Evolutionary conservation across 257 asterid genomes (phyloP).

Genomic region (Plectranthus barbatus): DNA sequence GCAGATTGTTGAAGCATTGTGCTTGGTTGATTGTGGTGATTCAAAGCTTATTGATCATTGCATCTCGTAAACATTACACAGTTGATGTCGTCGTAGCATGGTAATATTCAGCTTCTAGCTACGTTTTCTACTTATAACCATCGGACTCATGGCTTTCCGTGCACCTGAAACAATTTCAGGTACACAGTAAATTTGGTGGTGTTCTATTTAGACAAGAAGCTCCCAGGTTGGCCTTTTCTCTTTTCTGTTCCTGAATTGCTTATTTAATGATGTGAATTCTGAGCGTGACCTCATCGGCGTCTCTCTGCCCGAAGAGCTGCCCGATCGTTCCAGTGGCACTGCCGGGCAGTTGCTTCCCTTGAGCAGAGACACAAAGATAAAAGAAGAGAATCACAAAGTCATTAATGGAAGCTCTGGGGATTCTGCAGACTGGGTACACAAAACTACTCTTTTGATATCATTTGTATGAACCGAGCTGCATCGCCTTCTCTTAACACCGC

Average conservation of each 20-base stretch:
- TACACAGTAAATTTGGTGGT: slow-evolving; percentile 91
- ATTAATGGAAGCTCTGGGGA: slow-evolving; percentile 27
- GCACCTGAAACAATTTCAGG: slow-evolving; percentile 32
- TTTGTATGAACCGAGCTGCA: too few relatives aligned
- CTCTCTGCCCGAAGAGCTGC: slow-evolving; percentile 45
- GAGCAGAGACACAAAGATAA: slow-evolving; percentile 52
- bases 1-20: slow-evolving; percentile 75
- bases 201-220: slow-evolving; percentile 75
- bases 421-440: slow-evolving; percentile 67
- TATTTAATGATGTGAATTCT: not conserved
- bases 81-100: slow-evolving; percentile 97
- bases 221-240: slow-evolving; percentile 54
- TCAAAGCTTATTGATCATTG: slow-evolving; percentile 89
- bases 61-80: slow-evolving; percentile 93
- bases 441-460: too few relatives aligned
- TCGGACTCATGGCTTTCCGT: too few relatives aligned
- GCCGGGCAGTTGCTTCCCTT: slow-evolving; percentile 59
- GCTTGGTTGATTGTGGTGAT: slow-evolving; percentile 71
- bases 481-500: too few relatives aligned
- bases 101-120: slow-evolving; percentile 30
- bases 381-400: slow-evolving; percentile 44
- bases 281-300: not conserved
- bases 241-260: not conserved
- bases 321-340: slow-evolving; percentile 61
- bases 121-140: too few relatives aligned